Evolutionary conservation across 805 yeast genomes (phyloP), one percentile per base, ranked within the genome.

Genomic region (Grigorovia humatica): DNA sequence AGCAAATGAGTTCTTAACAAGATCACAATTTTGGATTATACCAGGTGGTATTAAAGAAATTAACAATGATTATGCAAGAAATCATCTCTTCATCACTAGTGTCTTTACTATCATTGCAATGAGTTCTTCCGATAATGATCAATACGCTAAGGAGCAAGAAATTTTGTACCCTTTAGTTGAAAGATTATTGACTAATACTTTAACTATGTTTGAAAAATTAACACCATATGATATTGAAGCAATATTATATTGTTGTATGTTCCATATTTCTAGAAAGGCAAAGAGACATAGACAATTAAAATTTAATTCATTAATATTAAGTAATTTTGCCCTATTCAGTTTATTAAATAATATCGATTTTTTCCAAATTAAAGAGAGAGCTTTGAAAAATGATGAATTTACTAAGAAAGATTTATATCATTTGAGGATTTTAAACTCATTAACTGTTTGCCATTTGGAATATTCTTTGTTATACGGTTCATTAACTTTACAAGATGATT

Each of bases 161-260:
- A 61, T 65, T 18, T 56, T 80, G 38, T 76, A 77, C 54, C 68
- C 72, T 51, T 60, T 78, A n/a, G 78, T 80, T 0, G 74, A 76
- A 45, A 68, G 74, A 40, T 63, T 79, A n/a, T 57, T 78, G 9
- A 76, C 81, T 0, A 71, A 73, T 49, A 76, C 80, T 0, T 59
- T 75, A 27, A 68, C 71, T 1, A 72, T 75, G 58, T 74, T 79
- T 4, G 76, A 73, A 44, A 77, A 78, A n/a, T 61, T 80, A 32
- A 76, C 76, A 4, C 82, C 78, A 56, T 81, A 78, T 61, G 85
- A 80, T 57, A 73, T 79, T 40, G 85, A 80, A 58, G 83, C 82
- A 0, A 72, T 80, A 9, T 57, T 80, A 29, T 80, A 80, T 57
- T 70, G 80, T 49, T 72, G 80, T 19, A 63, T 77, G 60, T 80